Conservation (phyloP, 2,329 filamentous ascomycete genomes). For the Eurotiales sp. region DNA sequence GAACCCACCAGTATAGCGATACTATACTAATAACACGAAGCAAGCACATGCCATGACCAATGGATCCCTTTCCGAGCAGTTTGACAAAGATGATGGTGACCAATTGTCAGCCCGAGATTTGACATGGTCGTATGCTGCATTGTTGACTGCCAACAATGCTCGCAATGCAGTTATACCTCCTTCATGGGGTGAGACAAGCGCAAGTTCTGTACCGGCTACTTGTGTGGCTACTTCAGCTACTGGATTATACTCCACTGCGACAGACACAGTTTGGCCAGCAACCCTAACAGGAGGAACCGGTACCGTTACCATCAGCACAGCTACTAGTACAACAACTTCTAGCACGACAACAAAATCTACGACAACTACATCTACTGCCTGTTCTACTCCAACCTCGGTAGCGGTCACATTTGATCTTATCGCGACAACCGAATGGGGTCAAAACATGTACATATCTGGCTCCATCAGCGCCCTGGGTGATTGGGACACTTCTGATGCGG, state of each 20-base stretch:
- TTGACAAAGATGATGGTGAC: constrained; percentile 29
- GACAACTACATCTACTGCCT: constrained; percentile 12
- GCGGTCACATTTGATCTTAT: constrained; percentile 61
- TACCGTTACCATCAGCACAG: neutral
- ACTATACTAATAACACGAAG: constrained; percentile 13
- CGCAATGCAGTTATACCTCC: constrained; percentile 30
- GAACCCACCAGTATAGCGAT: neutral
- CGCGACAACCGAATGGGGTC: constrained; percentile 56
- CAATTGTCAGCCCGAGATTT: constrained; percentile 38
- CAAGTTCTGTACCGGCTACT: constrained; percentile 27
- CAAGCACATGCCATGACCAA: constrained; percentile 26
- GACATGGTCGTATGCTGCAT: constrained; percentile 44
- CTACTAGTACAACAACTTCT: constrained; percentile 7
- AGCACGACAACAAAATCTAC: neutral
- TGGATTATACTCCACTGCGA: constrained; percentile 32
- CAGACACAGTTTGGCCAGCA: constrained; percentile 30
- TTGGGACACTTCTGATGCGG: constrained; percentile 56
- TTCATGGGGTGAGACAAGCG: constrained; percentile 31
- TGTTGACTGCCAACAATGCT: constrained; percentile 35
- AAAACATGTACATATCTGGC: constrained; percentile 64
- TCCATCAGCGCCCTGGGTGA: constrained; percentile 56
- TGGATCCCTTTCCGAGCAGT: constrained; percentile 41
- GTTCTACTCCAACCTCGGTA: constrained; percentile 40
- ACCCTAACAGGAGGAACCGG: constrained; percentile 19
- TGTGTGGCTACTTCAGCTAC: constrained; percentile 29